Evolutionary conservation across 495 filamentous ascomycete genomes (phyloP).

Genomic region (Talaromyces trachyspermus): DNA sequence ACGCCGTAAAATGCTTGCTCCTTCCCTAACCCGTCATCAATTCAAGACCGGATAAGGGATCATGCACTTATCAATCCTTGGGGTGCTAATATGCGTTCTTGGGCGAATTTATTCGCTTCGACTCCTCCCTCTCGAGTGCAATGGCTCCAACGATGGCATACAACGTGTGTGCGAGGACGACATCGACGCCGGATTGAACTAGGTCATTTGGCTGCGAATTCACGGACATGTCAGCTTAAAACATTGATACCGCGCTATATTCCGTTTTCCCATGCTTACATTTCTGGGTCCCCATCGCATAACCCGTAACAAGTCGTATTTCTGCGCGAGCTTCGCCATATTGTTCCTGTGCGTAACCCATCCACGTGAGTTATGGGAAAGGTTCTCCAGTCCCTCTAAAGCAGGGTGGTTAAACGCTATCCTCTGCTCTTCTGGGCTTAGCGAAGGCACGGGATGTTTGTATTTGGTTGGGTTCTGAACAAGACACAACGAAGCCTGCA

Average conservation of each 20-base stretch:
- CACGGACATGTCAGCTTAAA: too few species aligned
- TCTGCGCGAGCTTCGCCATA: slow-evolving; percentile 55
- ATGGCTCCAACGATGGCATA: slow-evolving; percentile 85
- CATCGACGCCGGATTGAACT: slow-evolving; percentile 57
- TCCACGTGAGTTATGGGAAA: slow-evolving; percentile 49
- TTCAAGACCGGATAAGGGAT: slow-evolving; percentile 1
- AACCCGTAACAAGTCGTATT: slow-evolving; percentile 64
- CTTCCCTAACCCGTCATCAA: not conserved
- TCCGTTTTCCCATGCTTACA: slow-evolving; percentile 45
- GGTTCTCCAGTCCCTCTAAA: slow-evolving; percentile 61
- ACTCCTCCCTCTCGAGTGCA: slow-evolving; percentile 77
- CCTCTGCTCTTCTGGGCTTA: slow-evolving; percentile 40
- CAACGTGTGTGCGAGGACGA: slow-evolving; percentile 65
- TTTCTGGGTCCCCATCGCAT: slow-evolving; percentile 80
- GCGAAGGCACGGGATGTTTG: slow-evolving; percentile 12
- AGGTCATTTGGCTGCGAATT: slow-evolving; percentile 77
- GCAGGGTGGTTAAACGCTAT: slow-evolving; percentile 66
- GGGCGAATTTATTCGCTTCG: slow-evolving; percentile 63
- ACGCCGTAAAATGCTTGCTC: slow-evolving; percentile 7
- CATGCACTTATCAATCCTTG: slow-evolving; percentile 30
- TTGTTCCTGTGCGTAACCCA: slow-evolving; percentile 50
- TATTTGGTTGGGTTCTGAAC: slow-evolving; percentile 39
- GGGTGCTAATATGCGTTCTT: slow-evolving; percentile 65
- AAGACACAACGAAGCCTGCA: slow-evolving; percentile 69
- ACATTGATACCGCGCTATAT: too few species aligned